Percentiles rank a stretch among this genome's conserved stretches.
These are phyloP conservation scores for Glonium stellatum DNA, from an alignment of 495 filamentous ascomycete species.

Conservation along the genomic window DNA sequence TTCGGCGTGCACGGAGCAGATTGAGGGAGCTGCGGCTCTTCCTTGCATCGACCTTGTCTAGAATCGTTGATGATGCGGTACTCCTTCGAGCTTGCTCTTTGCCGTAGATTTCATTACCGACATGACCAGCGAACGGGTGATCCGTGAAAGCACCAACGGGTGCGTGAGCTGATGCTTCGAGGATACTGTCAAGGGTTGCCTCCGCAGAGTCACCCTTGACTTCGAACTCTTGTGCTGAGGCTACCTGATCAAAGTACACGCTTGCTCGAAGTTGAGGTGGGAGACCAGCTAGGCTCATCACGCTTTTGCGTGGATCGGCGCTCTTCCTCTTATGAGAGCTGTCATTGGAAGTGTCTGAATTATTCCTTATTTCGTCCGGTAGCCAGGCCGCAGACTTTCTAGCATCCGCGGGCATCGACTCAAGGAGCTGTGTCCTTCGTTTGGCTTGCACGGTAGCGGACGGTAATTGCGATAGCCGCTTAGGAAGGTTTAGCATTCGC, in stretches of 20 bases:
- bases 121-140: slow-evolving; percentile 72
- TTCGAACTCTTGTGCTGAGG: slow-evolving; percentile 53
- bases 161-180: slow-evolving; percentile 87
- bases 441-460: slow-evolving; percentile 54
- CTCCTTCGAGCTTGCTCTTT: slow-evolving; percentile 22
- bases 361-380: slow-evolving; percentile 28
- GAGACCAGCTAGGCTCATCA: slow-evolving; percentile 45
- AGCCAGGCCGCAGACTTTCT: slow-evolving; percentile 46
- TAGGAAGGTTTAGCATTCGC: slow-evolving; percentile 84
- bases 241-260: slow-evolving; percentile 76
- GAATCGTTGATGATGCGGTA: slow-evolving; percentile 9
- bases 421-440: slow-evolving; percentile 51
- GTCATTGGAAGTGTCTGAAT: background rate
- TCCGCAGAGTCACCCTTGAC: slow-evolving; percentile 76
- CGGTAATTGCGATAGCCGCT: slow-evolving; percentile 71
- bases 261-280: slow-evolving; percentile 86
- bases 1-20: slow-evolving; percentile 23
- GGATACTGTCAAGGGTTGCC: slow-evolving; percentile 81
- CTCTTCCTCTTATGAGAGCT: slow-evolving; percentile 12
- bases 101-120: slow-evolving; percentile 32
- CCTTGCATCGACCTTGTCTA: slow-evolving; percentile 18
- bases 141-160: slow-evolving; percentile 95
- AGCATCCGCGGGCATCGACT: slow-evolving; percentile 38
- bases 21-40: slow-evolving; percentile 29
- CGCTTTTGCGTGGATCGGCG: slow-evolving; percentile 19